Conservation (phyloP, 148 eudicot species). For the Camellia sinensis region DNA sequence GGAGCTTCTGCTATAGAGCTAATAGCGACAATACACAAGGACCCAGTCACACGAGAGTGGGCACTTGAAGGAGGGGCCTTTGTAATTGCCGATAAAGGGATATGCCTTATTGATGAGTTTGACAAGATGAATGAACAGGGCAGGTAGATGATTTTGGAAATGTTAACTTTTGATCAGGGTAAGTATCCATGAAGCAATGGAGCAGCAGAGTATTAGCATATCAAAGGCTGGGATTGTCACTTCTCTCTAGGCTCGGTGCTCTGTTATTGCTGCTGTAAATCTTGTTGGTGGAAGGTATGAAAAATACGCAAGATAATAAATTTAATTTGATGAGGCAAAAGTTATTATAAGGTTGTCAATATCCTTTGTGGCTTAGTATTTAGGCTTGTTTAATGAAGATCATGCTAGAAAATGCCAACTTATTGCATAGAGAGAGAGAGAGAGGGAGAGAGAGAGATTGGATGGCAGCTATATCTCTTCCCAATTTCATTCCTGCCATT, state of each 20-base stretch:
- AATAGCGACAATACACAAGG: constrained; percentile 96
- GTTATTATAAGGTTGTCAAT: not conserved
- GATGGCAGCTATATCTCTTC: not conserved
- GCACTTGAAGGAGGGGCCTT: constrained; percentile 98
- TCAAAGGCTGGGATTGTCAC: constrained; percentile 99
- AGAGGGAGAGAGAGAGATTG: too few species aligned
- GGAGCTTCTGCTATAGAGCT: constrained; percentile 99
- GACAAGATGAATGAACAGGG: constrained; percentile 99
- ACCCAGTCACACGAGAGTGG: constrained; percentile 97
- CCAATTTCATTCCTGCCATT: too few species aligned
- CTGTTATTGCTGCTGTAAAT: constrained; percentile 99
- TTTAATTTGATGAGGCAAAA: too few species aligned
- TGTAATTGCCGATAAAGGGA: constrained; percentile 93
- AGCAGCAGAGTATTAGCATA: constrained; percentile 98
- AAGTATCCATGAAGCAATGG: constrained; percentile 99
- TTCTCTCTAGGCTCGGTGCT: constrained; percentile 96
- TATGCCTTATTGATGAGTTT: constrained; percentile 93
- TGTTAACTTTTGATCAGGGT: constrained; percentile 46
- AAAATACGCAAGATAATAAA: too few species aligned
- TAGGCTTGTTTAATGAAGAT: not conserved
- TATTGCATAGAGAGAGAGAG: too few species aligned
- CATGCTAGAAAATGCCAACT: not conserved
- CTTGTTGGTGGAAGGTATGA: constrained; percentile 95
- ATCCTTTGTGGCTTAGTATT: not conserved
- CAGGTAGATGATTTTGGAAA: constrained; percentile 38